Percentiles rank a stretch among this genome's conserved stretches.
Evolutionary conservation across 257 asterid species (phyloP).

Genomic region (Gardenia jasminoides): DNA sequence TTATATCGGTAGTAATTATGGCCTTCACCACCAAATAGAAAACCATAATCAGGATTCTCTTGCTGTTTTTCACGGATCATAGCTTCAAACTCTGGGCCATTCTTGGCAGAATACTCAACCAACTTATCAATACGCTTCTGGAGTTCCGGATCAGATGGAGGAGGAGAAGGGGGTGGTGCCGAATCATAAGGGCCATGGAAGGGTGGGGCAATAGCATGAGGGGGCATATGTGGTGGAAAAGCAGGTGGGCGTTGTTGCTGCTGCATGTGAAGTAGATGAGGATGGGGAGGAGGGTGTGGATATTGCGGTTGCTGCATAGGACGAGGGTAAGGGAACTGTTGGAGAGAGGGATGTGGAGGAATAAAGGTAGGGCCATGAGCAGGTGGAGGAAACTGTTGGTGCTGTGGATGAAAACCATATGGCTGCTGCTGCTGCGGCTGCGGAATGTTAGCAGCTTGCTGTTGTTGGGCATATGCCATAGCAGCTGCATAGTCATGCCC

Average conservation of each 20-base stretch:
- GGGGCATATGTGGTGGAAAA: conserved; percentile 75
- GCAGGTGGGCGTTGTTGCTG: conserved; percentile 73
- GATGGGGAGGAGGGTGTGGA: conserved; percentile 76
- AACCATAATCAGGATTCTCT: conserved; percentile 86
- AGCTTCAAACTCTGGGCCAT: conserved; percentile 95
- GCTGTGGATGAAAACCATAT: conserved; percentile 83
- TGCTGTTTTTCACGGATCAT: conserved; percentile 95
- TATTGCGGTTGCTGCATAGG: conserved; percentile 78
- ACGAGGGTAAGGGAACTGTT: conserved; percentile 77
- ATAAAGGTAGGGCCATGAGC: conserved; percentile 76
- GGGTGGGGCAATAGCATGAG: conserved; percentile 63
- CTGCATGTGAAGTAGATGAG: conserved; percentile 45
- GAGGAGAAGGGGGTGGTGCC: conserved; percentile 78
- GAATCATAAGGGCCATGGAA: conserved; percentile 71
- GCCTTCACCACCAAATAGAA: conserved; percentile 98
- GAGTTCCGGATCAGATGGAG: conserved; percentile 90
- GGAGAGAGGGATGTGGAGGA: conserved; percentile 80
- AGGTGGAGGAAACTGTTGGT: conserved; percentile 80
- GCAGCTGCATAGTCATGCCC: conserved; percentile 82
- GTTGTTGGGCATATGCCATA: conserved; percentile 77
- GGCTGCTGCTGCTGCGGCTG: conserved; percentile 51
- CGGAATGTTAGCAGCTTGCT: conserved; percentile 47
- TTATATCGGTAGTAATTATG: conserved; percentile 81
- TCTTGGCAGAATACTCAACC: conserved; percentile 87
- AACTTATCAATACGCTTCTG: conserved; percentile 89